phyloP scores from a whole-genome alignment of 495 filamentous ascomycete genomes.

The Astrocystis sublimbata region DNA sequence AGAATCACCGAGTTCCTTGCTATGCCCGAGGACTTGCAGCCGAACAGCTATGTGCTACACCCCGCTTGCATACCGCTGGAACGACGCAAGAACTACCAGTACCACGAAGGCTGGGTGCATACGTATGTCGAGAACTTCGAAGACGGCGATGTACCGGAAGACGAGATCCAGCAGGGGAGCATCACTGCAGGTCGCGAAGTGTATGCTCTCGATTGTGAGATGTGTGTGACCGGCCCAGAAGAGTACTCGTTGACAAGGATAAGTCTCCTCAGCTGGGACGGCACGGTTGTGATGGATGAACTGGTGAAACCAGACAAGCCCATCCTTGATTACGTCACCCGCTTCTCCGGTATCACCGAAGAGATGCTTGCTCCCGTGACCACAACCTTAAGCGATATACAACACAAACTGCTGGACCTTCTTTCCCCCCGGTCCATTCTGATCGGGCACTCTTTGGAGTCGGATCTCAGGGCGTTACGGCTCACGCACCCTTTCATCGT shows the following conservation, averaged over 20 bases:
- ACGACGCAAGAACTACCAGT: conserved; percentile 42
- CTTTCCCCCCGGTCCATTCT: conserved; percentile 77
- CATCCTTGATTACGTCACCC: conserved; percentile 88
- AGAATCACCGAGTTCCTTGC: conserved; percentile 75
- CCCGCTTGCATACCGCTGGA: conserved; percentile 60
- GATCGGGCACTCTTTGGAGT: conserved; percentile 88
- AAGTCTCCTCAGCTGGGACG: conserved; percentile 84
- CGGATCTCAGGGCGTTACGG: conserved; percentile 80
- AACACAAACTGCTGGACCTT: conserved; percentile 69
- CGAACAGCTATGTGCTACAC: conserved; percentile 80
- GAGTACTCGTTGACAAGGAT: conserved; percentile 83
- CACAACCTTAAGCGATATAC: conserved; percentile 82
- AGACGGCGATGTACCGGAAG: conserved; percentile 65
- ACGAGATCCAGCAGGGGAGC: conserved; percentile 74
- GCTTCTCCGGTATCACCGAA: conserved; percentile 85
- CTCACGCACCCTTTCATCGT: conserved; percentile 90
- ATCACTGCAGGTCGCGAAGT: conserved; percentile 82
- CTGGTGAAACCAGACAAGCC: conserved; percentile 86
- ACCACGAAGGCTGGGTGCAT: conserved; percentile 79
- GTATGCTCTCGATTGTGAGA: conserved; percentile 89
- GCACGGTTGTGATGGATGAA: conserved; percentile 77
- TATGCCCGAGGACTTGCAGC: conserved; percentile 68
- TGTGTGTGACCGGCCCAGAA: conserved; percentile 80
- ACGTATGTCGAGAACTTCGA: conserved; percentile 65
- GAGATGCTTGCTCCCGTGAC: conserved; percentile 76